Base-by-base conservation (phyloP, 1,139 yeast genomes). In the Saccharomyces pastorianus region DNA sequence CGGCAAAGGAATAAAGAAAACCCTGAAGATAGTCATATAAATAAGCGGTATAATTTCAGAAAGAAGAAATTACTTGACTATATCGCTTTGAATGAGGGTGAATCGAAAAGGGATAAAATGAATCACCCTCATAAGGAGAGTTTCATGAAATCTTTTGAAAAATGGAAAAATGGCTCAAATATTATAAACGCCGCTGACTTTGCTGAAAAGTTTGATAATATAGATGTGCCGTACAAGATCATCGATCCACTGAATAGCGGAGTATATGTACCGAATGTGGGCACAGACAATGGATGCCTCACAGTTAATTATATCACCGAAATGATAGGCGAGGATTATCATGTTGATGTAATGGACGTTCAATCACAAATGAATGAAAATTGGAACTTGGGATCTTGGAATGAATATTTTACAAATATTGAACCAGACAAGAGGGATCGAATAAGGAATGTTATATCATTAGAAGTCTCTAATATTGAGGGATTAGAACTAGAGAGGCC, bases 291-390 rank as follows among this genome's bases (percentile, higher is more conserved):
- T 4, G 50, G 47, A 13, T 25, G 29, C 13, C 25, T 62, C 25
- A 57, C 61, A 11, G 66, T 63, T 3, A 78, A 80, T 51, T 74
- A 80, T 55, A 78, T 89, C 1, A 76, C 87, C 0, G 77, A 77
- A 3, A 67, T 75, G 28, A 78, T 88, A 25, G 96, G 96, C 0
- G 78, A 71, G 1, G 86, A 84, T 46, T 71, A 74, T 2, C 78
- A 80, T 0, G 78, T 90, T 1, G 96, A 89, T 57, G 96, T 90
- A 1, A 88, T 88, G 95, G 96, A 90, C 65, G 96, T 89, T 4
- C 76, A 88, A 20, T 84, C 95, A 0, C 97, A 90, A 63, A 86
- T 85, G 13, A 72, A 73, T 34, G 64, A 64, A 17, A 79, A 80
- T 5, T 90, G 96, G 96, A 77, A 79, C 32, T 71, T 89, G 75